Percentiles rank a stretch among this genome's conserved stretches.
phyloP scores from a whole-genome alignment of 2,329 filamentous ascomycete genomes.

The Xylaria polymorpha region DNA sequence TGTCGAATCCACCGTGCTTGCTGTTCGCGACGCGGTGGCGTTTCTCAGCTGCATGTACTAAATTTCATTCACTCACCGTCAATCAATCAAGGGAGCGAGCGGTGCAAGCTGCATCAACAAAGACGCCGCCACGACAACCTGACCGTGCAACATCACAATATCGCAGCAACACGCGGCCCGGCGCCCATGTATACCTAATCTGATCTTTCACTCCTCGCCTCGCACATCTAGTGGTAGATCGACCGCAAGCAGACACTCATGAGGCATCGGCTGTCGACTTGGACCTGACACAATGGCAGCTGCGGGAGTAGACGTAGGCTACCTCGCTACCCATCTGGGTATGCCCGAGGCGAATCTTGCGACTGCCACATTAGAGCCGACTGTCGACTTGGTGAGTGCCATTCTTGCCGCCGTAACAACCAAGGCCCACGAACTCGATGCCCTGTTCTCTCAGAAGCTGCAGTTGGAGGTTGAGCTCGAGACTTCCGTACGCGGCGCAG shows the following conservation, averaged over 20 bases:
- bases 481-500: conserved; percentile 84
- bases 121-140: not conserved
- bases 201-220: not conserved
- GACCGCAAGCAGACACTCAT: conserved; percentile 37
- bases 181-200: conserved; percentile 7
- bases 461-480: conserved; percentile 93
- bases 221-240: conserved; percentile 2
- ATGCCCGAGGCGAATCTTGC: conserved; percentile 73
- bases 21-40: conserved; percentile 27
- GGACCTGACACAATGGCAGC: conserved; percentile 65
- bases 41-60: not conserved
- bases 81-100: conserved; percentile 18
- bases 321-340: conserved; percentile 77
- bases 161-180: not conserved
- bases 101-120: conserved; percentile 19
- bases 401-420: conserved; percentile 79
- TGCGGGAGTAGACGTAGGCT: conserved; percentile 74
- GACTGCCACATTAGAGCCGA: conserved; percentile 73
- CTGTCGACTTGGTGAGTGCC: conserved; percentile 78
- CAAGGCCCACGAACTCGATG: conserved; percentile 86
- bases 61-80: conserved; percentile 19
- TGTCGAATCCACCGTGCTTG: not conserved
- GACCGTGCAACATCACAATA: conserved; percentile 3
- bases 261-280: conserved; percentile 40
- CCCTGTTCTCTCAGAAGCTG: conserved; percentile 86